phyloP scores from a whole-genome alignment of 306 rosid genomes.

The Begonia masoniana region DNA sequence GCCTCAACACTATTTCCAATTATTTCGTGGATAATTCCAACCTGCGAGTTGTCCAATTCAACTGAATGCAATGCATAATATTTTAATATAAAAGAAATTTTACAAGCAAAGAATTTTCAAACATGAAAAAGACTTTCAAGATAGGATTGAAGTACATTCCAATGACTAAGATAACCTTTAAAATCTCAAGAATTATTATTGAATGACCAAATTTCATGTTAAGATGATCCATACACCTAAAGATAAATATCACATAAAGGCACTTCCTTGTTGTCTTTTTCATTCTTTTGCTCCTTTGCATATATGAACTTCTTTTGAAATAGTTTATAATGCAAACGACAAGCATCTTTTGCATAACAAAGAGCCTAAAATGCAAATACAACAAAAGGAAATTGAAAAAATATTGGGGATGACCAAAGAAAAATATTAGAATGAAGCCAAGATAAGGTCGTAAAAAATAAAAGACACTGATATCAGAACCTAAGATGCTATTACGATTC shows the following conservation, averaged over 20 bases:
- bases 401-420: no score
- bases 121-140: constrained; percentile 98
- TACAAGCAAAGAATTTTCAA: constrained; percentile 12
- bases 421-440: no score
- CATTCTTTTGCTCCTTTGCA: constrained; percentile 31
- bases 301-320: constrained; percentile 49
- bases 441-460: no score
- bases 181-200: constrained; percentile 44
- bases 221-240: constrained; percentile 33
- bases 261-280: constrained; percentile 24
- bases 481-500: no score
- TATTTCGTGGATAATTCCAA: constrained; percentile 54
- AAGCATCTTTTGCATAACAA: constrained; percentile 76
- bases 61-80: constrained; percentile 7
- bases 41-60: constrained; percentile 29
- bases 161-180: constrained; percentile 65
- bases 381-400: neutral
- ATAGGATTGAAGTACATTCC: constrained; percentile 71
- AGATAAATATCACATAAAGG: constrained; percentile 30
- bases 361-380: constrained; percentile 49
- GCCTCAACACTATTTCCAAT: constrained; percentile 79
- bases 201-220: constrained; percentile 39
- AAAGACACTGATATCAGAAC: no score
- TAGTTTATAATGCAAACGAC: constrained; percentile 44
- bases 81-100: constrained; percentile 1